These are phyloP conservation scores for Myxozyma vanderwaltii DNA, from an alignment of 805 yeast species.

Conservation along the genomic window DNA sequence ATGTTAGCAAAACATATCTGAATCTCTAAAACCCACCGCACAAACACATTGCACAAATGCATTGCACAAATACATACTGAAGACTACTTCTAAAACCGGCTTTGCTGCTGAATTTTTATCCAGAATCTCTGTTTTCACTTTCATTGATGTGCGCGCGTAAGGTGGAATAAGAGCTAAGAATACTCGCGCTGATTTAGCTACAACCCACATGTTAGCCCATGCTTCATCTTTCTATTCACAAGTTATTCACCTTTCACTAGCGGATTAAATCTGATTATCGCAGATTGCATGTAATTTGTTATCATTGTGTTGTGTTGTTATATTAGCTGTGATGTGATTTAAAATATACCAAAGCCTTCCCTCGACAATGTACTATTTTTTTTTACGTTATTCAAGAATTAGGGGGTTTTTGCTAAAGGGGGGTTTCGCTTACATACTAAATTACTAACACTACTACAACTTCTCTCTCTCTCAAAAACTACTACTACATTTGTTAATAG, in stretches of 20 bases:
- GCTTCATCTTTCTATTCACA: too few relatives aligned
- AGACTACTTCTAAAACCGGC: slow-evolving; percentile 74
- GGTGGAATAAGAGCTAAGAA: slow-evolving; percentile 83
- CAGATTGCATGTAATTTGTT: slow-evolving; percentile 83
- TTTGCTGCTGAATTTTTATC: slow-evolving; percentile 47
- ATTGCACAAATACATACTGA: slow-evolving; percentile 43
- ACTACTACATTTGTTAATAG: too few relatives aligned
- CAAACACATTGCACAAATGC: too few relatives aligned
- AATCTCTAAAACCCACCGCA: too few relatives aligned
- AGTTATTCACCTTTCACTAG: slow-evolving; percentile 54
- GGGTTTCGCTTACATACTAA: not conserved
- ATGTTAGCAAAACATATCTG: not conserved
- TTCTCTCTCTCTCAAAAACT: too few relatives aligned
- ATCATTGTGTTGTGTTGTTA: slow-evolving; percentile 56
- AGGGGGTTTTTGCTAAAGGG: too few relatives aligned
- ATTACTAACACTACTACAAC: too few relatives aligned
- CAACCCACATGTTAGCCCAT: not conserved
- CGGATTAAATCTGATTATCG: slow-evolving; percentile 78
- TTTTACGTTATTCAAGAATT: too few relatives aligned
- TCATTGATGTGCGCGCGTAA: slow-evolving; percentile 59
- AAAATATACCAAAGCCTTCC: too few relatives aligned
- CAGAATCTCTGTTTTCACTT: slow-evolving; percentile 67
- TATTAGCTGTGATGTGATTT: too few relatives aligned
- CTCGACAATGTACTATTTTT: not conserved
- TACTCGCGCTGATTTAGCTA: slow-evolving; percentile 75